Conservation (phyloP, 352 stramenopile species). For the Albugo candida region DNA sequence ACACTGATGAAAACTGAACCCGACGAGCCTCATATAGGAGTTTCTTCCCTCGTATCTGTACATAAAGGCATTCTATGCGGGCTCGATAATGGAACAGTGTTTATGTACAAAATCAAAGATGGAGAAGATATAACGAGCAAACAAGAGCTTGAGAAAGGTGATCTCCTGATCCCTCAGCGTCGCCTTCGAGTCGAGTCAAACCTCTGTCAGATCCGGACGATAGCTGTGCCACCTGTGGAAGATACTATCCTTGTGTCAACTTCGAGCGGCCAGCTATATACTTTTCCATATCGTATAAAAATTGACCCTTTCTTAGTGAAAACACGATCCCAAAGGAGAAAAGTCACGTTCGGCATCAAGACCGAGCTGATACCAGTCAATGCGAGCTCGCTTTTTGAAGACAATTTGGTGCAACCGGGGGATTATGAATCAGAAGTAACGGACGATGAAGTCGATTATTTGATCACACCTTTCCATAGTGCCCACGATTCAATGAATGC, state of each 20-base stretch:
- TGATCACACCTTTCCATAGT: conserved; percentile 52
- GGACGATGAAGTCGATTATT: conserved; percentile 20
- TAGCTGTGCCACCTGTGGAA: conserved; percentile 62
- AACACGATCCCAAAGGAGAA: no score
- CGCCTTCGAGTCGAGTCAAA: conserved; percentile 38
- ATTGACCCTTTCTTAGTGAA: no score
- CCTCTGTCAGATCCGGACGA: conserved; percentile 17
- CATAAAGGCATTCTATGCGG: conserved; percentile 66
- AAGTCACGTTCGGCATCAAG: no score
- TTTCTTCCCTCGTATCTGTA: conserved; percentile 39
- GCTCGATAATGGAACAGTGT: conserved; percentile 41
- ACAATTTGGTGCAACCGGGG: conserved; percentile 16
- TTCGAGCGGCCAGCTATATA: conserved; percentile 40
- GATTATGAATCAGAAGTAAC: conserved; percentile 8
- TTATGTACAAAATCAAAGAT: conserved; percentile 40
- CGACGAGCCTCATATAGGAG: conserved; percentile 16
- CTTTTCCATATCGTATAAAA: conserved; percentile 26
- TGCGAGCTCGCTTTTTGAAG: not conserved
- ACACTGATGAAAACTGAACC: conserved; percentile 3
- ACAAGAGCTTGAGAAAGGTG: conserved; percentile 13
- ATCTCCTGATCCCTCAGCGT: conserved; percentile 34
- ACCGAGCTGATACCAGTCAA: not conserved
- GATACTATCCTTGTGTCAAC: conserved; percentile 44
- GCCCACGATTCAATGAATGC: conserved; percentile 23
- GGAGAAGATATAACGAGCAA: conserved; percentile 6